A percentile compares a stretch with the other conserved stretches of the same genome.
Evolutionary conservation across 305 asterid species (phyloP).

Genomic region (Coffea humblotiana): DNA sequence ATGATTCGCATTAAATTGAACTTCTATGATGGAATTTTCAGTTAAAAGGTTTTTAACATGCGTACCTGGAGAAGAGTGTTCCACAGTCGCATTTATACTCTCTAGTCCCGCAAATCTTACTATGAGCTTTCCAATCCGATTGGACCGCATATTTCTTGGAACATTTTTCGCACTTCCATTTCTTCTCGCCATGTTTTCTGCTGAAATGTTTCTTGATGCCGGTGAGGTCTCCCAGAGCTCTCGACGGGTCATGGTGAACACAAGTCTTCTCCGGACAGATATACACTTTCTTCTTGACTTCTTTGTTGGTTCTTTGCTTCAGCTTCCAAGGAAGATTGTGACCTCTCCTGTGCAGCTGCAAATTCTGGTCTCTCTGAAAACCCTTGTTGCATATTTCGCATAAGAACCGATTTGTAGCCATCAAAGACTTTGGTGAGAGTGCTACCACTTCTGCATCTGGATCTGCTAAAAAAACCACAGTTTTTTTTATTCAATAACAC

Average conservation of each 20-base stretch:
- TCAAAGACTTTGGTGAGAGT: slow-evolving; percentile 78
- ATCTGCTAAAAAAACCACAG: slow-evolving; percentile 37
- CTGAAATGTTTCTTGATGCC: slow-evolving; percentile 89
- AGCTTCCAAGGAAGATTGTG: slow-evolving; percentile 96
- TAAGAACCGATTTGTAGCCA: slow-evolving; percentile 88
- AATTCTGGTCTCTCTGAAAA: slow-evolving; percentile 85
- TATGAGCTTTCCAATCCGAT: slow-evolving; percentile 95
- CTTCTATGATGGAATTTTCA: neutral
- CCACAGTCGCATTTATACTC: slow-evolving; percentile 97
- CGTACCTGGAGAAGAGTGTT: slow-evolving; percentile 91
- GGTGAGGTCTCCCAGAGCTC: slow-evolving; percentile 87
- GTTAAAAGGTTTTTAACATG: neutral
- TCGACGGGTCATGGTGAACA: slow-evolving; percentile 75
- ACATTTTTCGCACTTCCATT: slow-evolving; percentile 92
- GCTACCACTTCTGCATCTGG: slow-evolving; percentile 94
- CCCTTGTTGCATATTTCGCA: slow-evolving; percentile 98
- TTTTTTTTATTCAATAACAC: neutral
- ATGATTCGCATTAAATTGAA: slow-evolving; percentile 28
- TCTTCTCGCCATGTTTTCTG: slow-evolving; percentile 91
- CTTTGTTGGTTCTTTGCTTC: slow-evolving; percentile 66
- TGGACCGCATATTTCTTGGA: slow-evolving; percentile 91
- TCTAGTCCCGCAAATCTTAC: slow-evolving; percentile 91
- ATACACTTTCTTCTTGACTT: slow-evolving; percentile 76
- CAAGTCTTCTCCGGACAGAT: slow-evolving; percentile 84
- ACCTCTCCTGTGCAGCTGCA: slow-evolving; percentile 88